Conservation (phyloP, 2,329 filamentous ascomycete species). For the Tothia fuscella region DNA sequence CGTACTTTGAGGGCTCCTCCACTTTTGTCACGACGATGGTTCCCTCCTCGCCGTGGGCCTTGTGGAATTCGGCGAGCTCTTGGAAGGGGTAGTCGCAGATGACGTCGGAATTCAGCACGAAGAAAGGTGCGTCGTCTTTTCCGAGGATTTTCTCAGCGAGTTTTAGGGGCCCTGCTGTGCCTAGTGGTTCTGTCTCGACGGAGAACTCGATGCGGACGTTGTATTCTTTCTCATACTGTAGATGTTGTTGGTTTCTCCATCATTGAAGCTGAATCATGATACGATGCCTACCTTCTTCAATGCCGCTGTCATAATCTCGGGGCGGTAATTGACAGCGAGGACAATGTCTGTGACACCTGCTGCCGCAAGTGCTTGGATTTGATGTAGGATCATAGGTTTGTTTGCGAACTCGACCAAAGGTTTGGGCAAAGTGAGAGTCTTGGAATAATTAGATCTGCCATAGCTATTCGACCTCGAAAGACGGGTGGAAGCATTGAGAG, state of each 20-base stretch:
- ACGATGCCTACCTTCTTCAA: conserved; percentile 59
- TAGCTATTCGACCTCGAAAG: not conserved
- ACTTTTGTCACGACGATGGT: conserved; percentile 99
- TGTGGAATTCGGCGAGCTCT: conserved; percentile 84
- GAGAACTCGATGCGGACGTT: conserved; percentile 96
- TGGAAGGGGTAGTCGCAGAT: conserved; percentile 97
- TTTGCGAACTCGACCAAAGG: conserved; percentile 97
- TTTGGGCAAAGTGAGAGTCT: conserved; percentile 96
- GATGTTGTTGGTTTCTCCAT: not conserved
- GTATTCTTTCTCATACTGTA: conserved; percentile 74
- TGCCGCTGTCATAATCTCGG: conserved; percentile 92
- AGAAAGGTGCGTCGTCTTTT: conserved; percentile 92
- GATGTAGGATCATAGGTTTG: conserved; percentile 98
- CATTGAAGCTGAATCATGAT: not conserved
- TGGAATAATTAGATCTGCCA: conserved; percentile 16
- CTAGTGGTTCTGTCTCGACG: conserved; percentile 87
- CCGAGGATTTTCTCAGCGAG: conserved; percentile 82
- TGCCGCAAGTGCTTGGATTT: conserved; percentile 86
- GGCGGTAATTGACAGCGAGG: conserved; percentile 95
- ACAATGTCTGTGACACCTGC: conserved; percentile 97
- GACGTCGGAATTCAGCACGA: conserved; percentile 95
- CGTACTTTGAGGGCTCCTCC: conserved; percentile 97
- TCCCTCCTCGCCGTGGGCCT: conserved; percentile 82
- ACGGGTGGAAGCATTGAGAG: not conserved
- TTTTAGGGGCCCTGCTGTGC: conserved; percentile 90